These are phyloP conservation scores for Ophiostoma novo-ulmi DNA, from an alignment of 2,329 filamentous ascomycete species.

Conservation along the genomic window DNA sequence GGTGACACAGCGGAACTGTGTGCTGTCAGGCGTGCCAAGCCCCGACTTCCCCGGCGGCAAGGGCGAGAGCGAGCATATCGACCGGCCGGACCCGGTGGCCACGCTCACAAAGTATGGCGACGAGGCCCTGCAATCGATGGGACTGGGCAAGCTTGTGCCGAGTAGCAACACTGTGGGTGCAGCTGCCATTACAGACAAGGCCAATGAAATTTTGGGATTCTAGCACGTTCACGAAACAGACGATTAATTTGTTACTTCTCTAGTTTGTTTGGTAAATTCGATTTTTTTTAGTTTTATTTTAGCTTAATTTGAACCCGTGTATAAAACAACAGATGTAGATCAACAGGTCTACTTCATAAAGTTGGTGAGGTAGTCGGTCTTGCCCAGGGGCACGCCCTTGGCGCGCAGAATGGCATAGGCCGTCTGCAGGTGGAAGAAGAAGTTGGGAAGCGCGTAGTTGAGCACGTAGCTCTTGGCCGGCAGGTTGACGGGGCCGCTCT, in stretches of 20 bases:
- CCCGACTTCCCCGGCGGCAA: conserved; percentile 68
- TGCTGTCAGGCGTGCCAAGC: conserved; percentile 60
- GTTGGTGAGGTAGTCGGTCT: conserved; percentile 47
- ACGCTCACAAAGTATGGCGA: conserved; percentile 33
- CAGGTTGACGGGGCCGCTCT: conserved; percentile 22
- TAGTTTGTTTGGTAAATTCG: background rate
- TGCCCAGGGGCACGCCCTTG: conserved; percentile 54
- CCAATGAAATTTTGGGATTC: conserved; percentile 45
- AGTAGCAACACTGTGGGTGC: conserved; percentile 33
- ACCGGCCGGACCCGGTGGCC: conserved; percentile 39
- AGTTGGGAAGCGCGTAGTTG: conserved; percentile 49
- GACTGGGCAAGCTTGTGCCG: conserved; percentile 39
- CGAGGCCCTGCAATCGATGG: conserved; percentile 42
- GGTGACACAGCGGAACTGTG: conserved; percentile 63
- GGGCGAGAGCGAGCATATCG: conserved; percentile 56
- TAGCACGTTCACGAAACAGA: conserved; percentile 20
- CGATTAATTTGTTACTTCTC: too few species aligned
- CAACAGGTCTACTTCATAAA: conserved; percentile 24
- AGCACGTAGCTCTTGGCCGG: conserved; percentile 39
- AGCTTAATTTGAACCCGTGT: background rate
- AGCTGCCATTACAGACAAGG: conserved; percentile 37
- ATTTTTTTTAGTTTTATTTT: background rate
- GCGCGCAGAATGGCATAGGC: conserved; percentile 53
- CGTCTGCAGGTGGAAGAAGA: conserved; percentile 55
- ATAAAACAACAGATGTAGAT: background rate